Conservation (phyloP, 305 asterid species). For the Stenogyne calaminthoides region DNA sequence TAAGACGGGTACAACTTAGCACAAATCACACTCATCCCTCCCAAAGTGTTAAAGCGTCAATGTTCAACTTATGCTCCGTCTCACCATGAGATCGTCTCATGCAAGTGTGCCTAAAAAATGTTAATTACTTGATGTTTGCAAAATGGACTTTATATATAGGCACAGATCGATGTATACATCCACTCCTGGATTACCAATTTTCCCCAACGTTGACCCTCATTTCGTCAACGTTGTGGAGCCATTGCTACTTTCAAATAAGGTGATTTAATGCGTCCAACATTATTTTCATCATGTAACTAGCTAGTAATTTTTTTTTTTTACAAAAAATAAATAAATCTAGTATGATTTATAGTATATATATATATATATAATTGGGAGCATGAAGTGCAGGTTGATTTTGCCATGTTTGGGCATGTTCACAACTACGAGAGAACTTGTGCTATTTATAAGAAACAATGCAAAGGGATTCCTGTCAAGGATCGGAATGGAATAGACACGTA, state of each 20-base stretch:
- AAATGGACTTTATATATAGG: conserved; percentile 34
- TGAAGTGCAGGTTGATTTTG: conserved; percentile 65
- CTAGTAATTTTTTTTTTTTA: not conserved
- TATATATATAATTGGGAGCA: not conserved
- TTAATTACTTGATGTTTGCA: not conserved
- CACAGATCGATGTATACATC: conserved; percentile 91
- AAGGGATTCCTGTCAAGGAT: conserved; percentile 62
- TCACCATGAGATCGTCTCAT: too few species aligned
- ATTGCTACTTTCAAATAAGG: conserved; percentile 61
- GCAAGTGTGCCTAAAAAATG: not conserved
- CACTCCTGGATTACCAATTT: conserved; percentile 3
- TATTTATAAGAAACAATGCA: conserved; percentile 60
- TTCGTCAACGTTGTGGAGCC: conserved; percentile 77
- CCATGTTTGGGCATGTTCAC: conserved; percentile 82
- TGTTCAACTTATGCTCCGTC: too few species aligned
- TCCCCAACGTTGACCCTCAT: conserved; percentile 46
- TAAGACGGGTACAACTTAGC: too few species aligned
- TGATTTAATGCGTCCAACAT: conserved; percentile 16
- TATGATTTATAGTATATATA: too few species aligned
- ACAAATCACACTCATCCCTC: too few species aligned
- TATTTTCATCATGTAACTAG: not conserved
- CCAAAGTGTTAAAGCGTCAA: too few species aligned
- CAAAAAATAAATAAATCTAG: too few species aligned
- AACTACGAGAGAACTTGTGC: conserved; percentile 89
- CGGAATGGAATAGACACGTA: conserved; percentile 58